Evolutionary conservation across 2,329 filamentous ascomycete genomes (phyloP).

Genomic region (Trichoderma citrinoviride): DNA sequence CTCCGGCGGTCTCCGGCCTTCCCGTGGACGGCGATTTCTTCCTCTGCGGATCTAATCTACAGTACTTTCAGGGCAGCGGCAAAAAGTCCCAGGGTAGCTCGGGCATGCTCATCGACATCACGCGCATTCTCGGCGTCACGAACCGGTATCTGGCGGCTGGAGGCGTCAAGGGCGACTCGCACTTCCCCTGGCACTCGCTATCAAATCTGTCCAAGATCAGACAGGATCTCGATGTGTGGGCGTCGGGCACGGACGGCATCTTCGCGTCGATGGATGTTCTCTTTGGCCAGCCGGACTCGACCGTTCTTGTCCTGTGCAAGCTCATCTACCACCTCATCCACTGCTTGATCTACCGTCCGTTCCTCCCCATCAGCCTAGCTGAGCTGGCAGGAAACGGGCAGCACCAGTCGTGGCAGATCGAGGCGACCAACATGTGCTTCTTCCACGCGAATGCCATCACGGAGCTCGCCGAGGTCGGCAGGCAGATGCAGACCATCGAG

Average conservation of each 20-base stretch:
- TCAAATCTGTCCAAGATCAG: constrained; percentile 84
- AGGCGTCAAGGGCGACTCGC: constrained; percentile 83
- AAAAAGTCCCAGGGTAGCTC: constrained; percentile 72
- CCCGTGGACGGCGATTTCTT: constrained; percentile 77
- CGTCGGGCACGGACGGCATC: constrained; percentile 73
- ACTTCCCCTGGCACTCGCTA: constrained; percentile 86
- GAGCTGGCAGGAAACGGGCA: constrained; percentile 78
- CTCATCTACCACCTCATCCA: constrained; percentile 84
- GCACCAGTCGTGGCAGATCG: constrained; percentile 89
- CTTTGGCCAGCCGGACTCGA: constrained; percentile 76
- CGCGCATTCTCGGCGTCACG: constrained; percentile 76
- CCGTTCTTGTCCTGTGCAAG: constrained; percentile 77
- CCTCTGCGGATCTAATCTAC: constrained; percentile 72
- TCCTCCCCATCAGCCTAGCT: constrained; percentile 78
- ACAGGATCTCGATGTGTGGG: constrained; percentile 82
- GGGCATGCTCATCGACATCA: constrained; percentile 81
- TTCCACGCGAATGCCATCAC: constrained; percentile 84
- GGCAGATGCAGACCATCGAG: constrained; percentile 70
- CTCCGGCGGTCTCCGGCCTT: constrained; percentile 57
- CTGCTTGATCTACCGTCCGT: constrained; percentile 82
- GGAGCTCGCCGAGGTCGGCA: constrained; percentile 76
- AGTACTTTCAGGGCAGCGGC: constrained; percentile 65
- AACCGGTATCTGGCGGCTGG: constrained; percentile 82
- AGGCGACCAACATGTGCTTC: constrained; percentile 83
- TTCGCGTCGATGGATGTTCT: constrained; percentile 73